Base-by-base conservation (phyloP, 257 asterid species). In the Ligustrum vulgare region DNA sequence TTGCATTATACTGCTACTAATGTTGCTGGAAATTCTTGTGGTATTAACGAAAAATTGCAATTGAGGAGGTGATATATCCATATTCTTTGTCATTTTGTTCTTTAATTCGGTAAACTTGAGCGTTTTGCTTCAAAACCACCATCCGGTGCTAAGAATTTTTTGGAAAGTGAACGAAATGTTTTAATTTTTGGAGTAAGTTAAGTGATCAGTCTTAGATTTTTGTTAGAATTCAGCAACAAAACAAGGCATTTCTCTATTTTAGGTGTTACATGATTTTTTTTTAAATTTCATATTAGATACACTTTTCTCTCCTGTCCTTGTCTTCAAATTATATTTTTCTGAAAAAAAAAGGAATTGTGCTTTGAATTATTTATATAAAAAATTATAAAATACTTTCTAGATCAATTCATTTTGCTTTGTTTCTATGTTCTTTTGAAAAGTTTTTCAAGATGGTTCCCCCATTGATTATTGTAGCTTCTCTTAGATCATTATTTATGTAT, bases 1-100 rank as follows among this genome's bases (percentile, higher is more conserved):
- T n/a, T n/a, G n/a, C n/a, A n/a, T n/a, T n/a, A n/a, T n/a, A n/a
- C n/a, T n/a, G n/a, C n/a, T n/a, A n/a, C n/a, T n/a, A 66, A 73
- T 54, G 82, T 51, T 72, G 86, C 58, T 66, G 67, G 79, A 25
- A 74, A 67, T 78, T 75, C 71, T 78, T 78, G 71, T 81, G 78
- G 84, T 34, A 72, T 67, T 78, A 80, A 51, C 43, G 79, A 67
- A 49, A 75, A 70, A 31, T 79, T 75, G 78, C 25, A 41, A 70
- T 4, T 56, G 70, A 75, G 45, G 78, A 85, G 90, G 88, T 82
- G 82, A 81, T 86, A 54, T 81, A 78, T 78, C 80, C 80, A 36
- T 7, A 75, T 77, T 75, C 12, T 80, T 63, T 49, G 74, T 34
- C 25, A 74, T 58, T 70, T 79, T 78, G 69, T 60, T 54, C 77